Evolutionary conservation across 768 basidiomycete genomes (phyloP), one percentile per base, ranked within the genome.

Genomic region (Boletus huronensis): DNA sequence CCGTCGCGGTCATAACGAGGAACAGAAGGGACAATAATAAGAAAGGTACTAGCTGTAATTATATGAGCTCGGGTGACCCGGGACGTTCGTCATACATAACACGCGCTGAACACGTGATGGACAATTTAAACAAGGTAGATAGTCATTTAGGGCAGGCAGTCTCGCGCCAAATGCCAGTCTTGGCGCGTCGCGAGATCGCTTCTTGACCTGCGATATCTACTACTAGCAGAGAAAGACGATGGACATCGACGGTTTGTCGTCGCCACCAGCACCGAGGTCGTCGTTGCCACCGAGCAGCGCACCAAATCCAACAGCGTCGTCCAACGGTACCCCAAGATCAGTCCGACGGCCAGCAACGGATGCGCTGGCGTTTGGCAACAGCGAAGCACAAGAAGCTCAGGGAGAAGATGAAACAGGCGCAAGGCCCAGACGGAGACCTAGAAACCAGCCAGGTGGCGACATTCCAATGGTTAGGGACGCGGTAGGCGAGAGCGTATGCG

Each of bases 401-500:
- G 66, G 69, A 8, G 70, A 75, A n/a, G 77, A 80, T 29, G 76
- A 69, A 8, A 51, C 69, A 5, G 69, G 64, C 8, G 69, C 78
- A 17, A 76, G 80, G 53, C 75, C 79, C 52, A 78, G 79, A 40
- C 77, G 79, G 52, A 75, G 76, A 48, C 65, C 69, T 1, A 70
- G 70, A 34, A 65, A 67, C 25, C 75, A 75, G 54, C 74, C 72
- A 10, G 80, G 80, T 50, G 80, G 74, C 5, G 90, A 94, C 63
- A 81, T 97, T 0, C 90, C 94, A 3, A 75, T 91, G 48, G 94
- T 98, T 2, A 87, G 86, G 63, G 97, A 98, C 72, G 86, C 90
- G 31, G 96, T 98, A 19, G 96, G 96, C 50, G 95, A 98, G 75
- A 92, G 90, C 63, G 92, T 98, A 5, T 85, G 88, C 52, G 90